Evolutionary conservation across 78 protist species (phyloP), one percentile per base, ranked within the genome.

Genomic region (Blattamonas nauphoetae): DNA sequence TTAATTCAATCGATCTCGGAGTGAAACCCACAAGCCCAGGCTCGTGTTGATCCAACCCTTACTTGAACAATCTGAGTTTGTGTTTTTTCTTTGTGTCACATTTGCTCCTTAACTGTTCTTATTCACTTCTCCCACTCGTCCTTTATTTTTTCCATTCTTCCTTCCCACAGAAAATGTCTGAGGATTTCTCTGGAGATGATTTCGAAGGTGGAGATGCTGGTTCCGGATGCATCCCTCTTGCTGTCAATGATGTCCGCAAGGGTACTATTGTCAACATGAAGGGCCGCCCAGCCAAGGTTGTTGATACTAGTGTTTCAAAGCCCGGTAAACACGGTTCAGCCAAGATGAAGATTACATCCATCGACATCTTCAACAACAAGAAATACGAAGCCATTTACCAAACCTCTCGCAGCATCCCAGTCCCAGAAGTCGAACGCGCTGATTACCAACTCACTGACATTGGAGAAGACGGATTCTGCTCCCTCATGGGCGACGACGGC

Each of bases 301-400:
- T 81, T n/a, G 81, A 85, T 44, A 6, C 55, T 87, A 41, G 89
- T 71, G 43, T 33, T 44, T 78, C 90, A 45, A 91, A 91, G 86
- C 79, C 90, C 36, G 93, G 93, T 0, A 91, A 91, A 90, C 93
- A 91, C 83, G 93, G 93, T 11, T 86, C 78, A 29, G 93, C 90
- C 41, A 91, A 91, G 90, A 45, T 43, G 84, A 45, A 80, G 45
- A 21, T 91, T 1, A 41, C 42, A 38, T 87, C 88, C 45, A 36
- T 63, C 71, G 93, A 91, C 88, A 91, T 91, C 82, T 91, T 91
- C 89, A 83, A 86, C 3, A 55, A 44, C 45, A 83, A 82, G 88
- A 91, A 91, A 86, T 38, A 45, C 2, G 90, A 91, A 63, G 42
- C 36, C 32, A 42, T 86, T 44, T 43, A 38, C 35, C 86, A 89